Evolutionary conservation across 495 filamentous ascomycete species (phyloP), one percentile per base, ranked within the genome.

Genomic region (Pyronema domesticum): DNA sequence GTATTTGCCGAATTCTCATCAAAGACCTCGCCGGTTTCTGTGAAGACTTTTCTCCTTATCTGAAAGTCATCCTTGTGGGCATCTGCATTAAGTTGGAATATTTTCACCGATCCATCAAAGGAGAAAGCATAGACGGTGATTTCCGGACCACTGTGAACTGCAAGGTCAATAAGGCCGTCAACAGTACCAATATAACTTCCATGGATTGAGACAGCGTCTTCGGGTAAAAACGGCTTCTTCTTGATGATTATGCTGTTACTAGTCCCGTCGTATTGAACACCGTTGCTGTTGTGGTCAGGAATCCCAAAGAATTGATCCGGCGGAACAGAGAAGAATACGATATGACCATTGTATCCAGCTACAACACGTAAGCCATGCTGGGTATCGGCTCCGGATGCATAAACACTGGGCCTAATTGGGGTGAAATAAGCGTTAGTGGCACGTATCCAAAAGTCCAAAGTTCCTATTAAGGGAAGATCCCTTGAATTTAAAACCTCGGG

Each of bases 311-410:
- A 80, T 1, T 78, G 63, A 63, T 86, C 82, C 0, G 74, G 63
- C 0, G 82, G 80, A 7, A 86, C 68, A 7, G 74, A 77, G 60
- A 80, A 86, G 0, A 86, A 72, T 14, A 86, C 65, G 30, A 64
- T 34, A 47, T 67, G 62, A 47, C 66, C 58, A 8, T 49, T 23
- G 10, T 66, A 70, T 7, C 60, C 78, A 7, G 75, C 82, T 3
- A 76, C 77, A n/a, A 86, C 67, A 3, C 80, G 70, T 1, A 79
- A 70, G 30, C 82, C 80, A 70, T 73, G 77, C 15, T 60, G 65
- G n/a, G 82, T 64, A 51, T 84, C 77, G 1, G 71, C 69, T n/a
- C 74, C 78, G 14, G 72, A 73, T 7, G 73, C 70, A 66, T 84
- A 86, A 5, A 75, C 63, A 5, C 68, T 69, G 0, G 76, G 76